Evolutionary conservation across 1,139 yeast genomes (phyloP), one percentile per base, ranked within the genome.

Genomic region (Nakaseomyces sp.): DNA sequence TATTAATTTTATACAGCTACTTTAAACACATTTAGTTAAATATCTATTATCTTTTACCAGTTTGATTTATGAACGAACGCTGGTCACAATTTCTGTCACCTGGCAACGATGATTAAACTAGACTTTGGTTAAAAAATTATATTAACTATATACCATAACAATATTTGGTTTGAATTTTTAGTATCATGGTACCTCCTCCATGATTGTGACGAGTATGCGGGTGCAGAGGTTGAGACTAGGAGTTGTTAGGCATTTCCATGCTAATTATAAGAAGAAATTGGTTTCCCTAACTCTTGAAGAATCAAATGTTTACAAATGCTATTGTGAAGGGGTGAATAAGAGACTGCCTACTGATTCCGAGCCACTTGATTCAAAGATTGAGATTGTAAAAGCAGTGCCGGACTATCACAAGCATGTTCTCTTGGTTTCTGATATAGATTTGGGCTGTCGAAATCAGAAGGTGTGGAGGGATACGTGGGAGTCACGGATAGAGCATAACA

Each of bases 331-430:
- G 7, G 16, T 40, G 20, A 40, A 40, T 18, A 15, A 31, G 15
- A 31, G 18, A 15, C 31, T 40, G 12, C 42, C 37, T 4, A 19
- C 15, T 8, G 36, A 18, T 24, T 20, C 37, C 5, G 42, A 40
- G 29, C 30, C n/a, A 4, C n/a, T 40, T 12, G 38, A 40, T 32
- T 22, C 42, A 28, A 20, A 32, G 3, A 32, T 40, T 7, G 20
- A 31, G 15, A 26, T 40, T 4, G 25, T 22, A n/a, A 33, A 22
- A 7, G 29, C 26, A 24, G 28, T 35, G n/a, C 42, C 42, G 10
- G 32, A 32, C 2, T 40, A 40, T 28, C 29, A 18, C 10, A 40
- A 40, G 13, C 42, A 40, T 8, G 42, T 40, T 17, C 24, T 40
- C 3, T 25, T 40, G 7, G 10, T 40, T n/a, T 40, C 42, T 17